Evolutionary conservation across 1,284 basidiomycete genomes (phyloP), one percentile per base, ranked within the genome.

Genomic region (Melampsora americana): DNA sequence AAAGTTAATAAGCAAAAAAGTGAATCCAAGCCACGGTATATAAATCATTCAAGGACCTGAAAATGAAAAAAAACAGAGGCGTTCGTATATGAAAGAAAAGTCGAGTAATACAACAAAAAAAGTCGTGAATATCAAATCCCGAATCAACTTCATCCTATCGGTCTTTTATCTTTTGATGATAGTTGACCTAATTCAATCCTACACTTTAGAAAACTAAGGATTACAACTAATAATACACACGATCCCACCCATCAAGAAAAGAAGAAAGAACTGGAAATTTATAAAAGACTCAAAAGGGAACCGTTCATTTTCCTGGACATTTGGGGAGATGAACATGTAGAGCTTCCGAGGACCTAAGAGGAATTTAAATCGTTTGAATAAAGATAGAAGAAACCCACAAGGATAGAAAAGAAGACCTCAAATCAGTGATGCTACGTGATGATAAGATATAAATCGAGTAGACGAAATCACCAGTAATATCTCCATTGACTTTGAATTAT

Each of bases 331-430:
- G 68, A 16, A 30, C 53, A 50, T 69, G 68, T 20, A 69, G 68
- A 56, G 68, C 39, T 59, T 69, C 68, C 28, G 68, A 69, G 60
- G 68, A 69, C 68, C 68, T 69, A 18, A 20, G 18, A 56, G 20
- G 28, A 16, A 56, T 56, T 56, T 7, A 23, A 56, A 23, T 56
- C n/a, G n/a, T 28, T 56, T 56, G 14, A 14, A 56, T 56, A 23
- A 23, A 28, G 0, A 28, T 28, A 16, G n/a, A 56, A n/a, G 28
- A 56, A 56, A 56, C 18, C 20, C 53, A 4, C 0, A 14, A 56
- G 7, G 20, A 23, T 23, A 48, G 20, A 35, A 42, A 35, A 32
- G 1, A 35, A 42, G 42, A 44, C 42, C 3, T 44, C 12, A 14
- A 14, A 44, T 44, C 42, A 44, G 42, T 44, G 12, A 11, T 14